phyloP scores from a whole-genome alignment of 352 stramenopile genomes.

The Globisporangium cederbergense region DNA sequence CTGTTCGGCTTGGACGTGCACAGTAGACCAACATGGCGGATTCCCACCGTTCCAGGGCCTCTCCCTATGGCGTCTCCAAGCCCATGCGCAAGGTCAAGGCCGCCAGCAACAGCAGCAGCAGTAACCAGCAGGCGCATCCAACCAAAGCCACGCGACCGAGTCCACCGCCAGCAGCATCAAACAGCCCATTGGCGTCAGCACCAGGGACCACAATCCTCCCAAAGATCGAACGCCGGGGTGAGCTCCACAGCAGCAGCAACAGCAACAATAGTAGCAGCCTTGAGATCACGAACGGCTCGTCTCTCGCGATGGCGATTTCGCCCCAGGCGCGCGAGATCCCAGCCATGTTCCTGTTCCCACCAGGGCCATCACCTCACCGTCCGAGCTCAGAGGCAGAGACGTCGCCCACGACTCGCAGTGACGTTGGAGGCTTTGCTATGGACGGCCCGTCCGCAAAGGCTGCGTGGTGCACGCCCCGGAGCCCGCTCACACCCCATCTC shows the following conservation, averaged over 20 bases:
- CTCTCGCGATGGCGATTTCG: slow-evolving; percentile 23
- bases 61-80: neutral
- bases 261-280: slow-evolving; percentile 17
- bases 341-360: slow-evolving; percentile 2
- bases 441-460: slow-evolving; percentile 32
- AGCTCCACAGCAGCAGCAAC: slow-evolving; percentile 11
- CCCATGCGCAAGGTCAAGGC: neutral
- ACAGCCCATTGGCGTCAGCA: neutral
- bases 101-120: neutral
- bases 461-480: slow-evolving; percentile 61
- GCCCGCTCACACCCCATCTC: slow-evolving; percentile 26
- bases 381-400: slow-evolving; percentile 16
- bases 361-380: slow-evolving; percentile 13
- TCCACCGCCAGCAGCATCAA: slow-evolving; percentile 8
- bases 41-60: neutral
- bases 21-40: slow-evolving; percentile 1
- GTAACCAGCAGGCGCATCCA: neutral
- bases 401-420: slow-evolving; percentile 31
- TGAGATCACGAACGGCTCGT: slow-evolving; percentile 12
- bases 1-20: neutral
- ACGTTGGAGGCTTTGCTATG: slow-evolving; percentile 10
- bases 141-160: slow-evolving; percentile 27
- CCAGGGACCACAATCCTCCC: slow-evolving; percentile 33
- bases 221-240: slow-evolving; percentile 27
- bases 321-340: slow-evolving; percentile 25